phyloP scores from a whole-genome alignment of 2,329 filamentous ascomycete species.

The Neofusicoccum cordaticola region DNA sequence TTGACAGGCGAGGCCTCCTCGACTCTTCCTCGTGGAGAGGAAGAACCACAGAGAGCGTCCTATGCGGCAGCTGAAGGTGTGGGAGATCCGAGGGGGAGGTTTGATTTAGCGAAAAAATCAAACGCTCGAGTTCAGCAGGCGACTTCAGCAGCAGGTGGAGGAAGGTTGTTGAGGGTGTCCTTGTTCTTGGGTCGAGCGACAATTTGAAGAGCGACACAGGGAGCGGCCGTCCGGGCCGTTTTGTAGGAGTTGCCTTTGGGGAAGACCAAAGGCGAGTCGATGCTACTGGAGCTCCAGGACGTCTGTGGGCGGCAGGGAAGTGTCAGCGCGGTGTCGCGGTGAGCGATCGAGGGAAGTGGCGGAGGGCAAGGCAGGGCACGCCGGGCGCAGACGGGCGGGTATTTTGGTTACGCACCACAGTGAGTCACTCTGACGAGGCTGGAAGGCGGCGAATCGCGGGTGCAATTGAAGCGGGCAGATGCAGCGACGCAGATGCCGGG shows the following conservation, averaged over 20 bases:
- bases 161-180: conserved; percentile 51
- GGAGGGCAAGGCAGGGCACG: not conserved
- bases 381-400: not conserved
- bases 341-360: conserved; percentile 5
- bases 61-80: conserved; percentile 97
- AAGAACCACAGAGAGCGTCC: conserved; percentile 97
- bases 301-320: conserved; percentile 1
- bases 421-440: conserved; percentile 15
- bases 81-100: conserved; percentile 54
- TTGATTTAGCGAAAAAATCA: conserved; percentile 43
- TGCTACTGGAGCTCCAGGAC: not conserved
- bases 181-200: conserved; percentile 44
- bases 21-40: conserved; percentile 99
- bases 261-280: conserved; percentile 36
- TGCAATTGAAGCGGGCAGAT: not conserved
- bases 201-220: conserved; percentile 47
- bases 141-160: conserved; percentile 40
- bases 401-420: conserved; percentile 8
- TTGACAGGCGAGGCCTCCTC: conserved; percentile 89
- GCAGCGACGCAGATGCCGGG: not conserved
- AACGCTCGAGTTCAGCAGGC: conserved; percentile 37
- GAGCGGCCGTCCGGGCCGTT: conserved; percentile 45
- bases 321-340: not conserved
- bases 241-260: conserved; percentile 43
- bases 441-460: not conserved